These are phyloP conservation scores for Quercus lobata DNA, from an alignment of 331 rosid species.

Conservation along the genomic window DNA sequence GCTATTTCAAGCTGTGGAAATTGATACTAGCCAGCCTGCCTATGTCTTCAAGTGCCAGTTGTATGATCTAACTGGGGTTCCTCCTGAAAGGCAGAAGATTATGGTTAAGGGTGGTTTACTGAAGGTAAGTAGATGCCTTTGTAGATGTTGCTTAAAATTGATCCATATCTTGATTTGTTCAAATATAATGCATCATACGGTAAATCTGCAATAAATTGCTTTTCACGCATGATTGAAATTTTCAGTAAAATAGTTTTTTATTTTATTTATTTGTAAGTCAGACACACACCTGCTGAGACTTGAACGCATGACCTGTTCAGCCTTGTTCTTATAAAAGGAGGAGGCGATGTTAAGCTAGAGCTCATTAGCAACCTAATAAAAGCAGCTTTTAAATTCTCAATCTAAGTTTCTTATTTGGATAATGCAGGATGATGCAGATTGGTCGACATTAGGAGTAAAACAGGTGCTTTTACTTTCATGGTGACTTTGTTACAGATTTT, in stretches of 20 bases:
- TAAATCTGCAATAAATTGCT: neutral
- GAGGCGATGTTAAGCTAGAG: neutral
- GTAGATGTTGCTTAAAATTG: neutral
- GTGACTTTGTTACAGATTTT: neutral
- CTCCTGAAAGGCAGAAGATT: slow-evolving; percentile 96
- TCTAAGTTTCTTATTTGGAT: neutral
- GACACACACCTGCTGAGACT: neutral
- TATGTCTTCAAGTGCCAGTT: slow-evolving; percentile 92
- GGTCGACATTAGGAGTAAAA: slow-evolving; percentile 85
- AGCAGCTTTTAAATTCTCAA: slow-evolving; percentile 6
- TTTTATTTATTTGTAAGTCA: neutral
- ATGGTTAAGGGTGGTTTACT: slow-evolving; percentile 98
- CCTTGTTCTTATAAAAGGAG: neutral
- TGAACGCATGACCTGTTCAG: neutral
- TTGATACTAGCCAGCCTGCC: slow-evolving; percentile 86
- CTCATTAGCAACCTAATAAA: neutral
- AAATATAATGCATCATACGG: slow-evolving; percentile 7
- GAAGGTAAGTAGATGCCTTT: slow-evolving; percentile 51
- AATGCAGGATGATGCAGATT: slow-evolving; percentile 90
- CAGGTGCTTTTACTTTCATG: slow-evolving; percentile 42
- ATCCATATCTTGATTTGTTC: neutral
- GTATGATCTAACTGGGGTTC: slow-evolving; percentile 90
- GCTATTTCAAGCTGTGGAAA: slow-evolving; percentile 70
- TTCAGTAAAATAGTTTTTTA: neutral
- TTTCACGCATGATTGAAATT: neutral